Evolutionary conservation across 148 eudicot species (phyloP).

Genomic region (Silene uniflora): DNA sequence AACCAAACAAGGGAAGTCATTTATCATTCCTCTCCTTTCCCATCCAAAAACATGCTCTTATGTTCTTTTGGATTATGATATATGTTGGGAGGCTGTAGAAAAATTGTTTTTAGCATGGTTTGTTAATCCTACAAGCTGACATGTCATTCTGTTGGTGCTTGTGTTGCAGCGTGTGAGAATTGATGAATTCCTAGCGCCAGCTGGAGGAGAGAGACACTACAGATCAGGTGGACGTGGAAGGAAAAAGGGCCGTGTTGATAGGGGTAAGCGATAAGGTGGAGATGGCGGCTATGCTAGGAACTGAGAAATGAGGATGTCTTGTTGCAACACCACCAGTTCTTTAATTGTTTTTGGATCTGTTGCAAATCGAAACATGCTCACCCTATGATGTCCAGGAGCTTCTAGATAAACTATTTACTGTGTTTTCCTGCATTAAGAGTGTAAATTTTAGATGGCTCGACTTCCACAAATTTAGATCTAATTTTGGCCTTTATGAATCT

Average conservation of each 20-base stretch:
- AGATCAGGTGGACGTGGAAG: slow-evolving; percentile 52
- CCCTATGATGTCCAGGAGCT: slow-evolving; percentile 25
- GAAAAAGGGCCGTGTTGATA: slow-evolving; percentile 47
- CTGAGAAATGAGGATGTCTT: slow-evolving; percentile 31
- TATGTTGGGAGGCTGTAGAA: background rate
- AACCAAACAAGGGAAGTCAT: too few species aligned
- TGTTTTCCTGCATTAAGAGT: slow-evolving; percentile 33
- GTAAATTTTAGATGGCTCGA: slow-evolving; percentile 29
- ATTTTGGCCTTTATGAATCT: background rate
- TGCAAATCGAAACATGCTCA: too few species aligned
- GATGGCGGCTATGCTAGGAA: slow-evolving; percentile 33
- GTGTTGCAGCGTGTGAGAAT: slow-evolving; percentile 46
- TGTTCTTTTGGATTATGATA: background rate
- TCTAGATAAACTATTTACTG: slow-evolving; percentile 21
- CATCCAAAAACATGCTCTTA: too few species aligned
- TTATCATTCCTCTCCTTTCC: too few species aligned
- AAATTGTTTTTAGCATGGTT: background rate
- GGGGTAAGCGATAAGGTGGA: slow-evolving; percentile 37
- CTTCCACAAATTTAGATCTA: background rate
- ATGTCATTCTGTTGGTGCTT: background rate
- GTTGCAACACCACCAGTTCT: background rate
- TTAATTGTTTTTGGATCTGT: slow-evolving; percentile 25
- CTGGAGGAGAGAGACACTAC: slow-evolving; percentile 41
- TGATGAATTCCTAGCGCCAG: slow-evolving; percentile 53
- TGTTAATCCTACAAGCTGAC: background rate